A percentile compares a stretch with the other conserved stretches of the same genome.
Evolutionary conservation across 306 rosid genomes (phyloP).

Genomic region (Glycyrrhiza uralensis): DNA sequence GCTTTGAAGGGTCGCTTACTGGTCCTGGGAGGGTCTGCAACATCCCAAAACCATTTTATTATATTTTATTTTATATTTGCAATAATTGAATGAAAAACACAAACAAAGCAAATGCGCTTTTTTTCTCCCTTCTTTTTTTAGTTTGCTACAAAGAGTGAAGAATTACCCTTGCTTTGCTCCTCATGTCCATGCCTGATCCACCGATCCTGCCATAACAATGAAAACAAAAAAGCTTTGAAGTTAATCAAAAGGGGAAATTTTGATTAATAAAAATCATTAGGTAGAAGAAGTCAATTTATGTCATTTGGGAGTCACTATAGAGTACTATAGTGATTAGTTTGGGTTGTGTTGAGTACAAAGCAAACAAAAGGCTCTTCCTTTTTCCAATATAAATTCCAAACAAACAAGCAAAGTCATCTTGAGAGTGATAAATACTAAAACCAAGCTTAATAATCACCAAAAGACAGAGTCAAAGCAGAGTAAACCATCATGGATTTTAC

Average conservation of each 20-base stretch:
- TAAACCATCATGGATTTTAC: not conserved
- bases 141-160: not conserved
- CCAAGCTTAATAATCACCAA: not conserved
- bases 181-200: constrained; percentile 86
- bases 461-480: constrained; percentile 9
- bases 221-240: constrained; percentile 9
- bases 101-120: not conserved
- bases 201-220: constrained; percentile 60
- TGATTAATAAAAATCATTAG: not conserved
- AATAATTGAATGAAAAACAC: not conserved
- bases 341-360: not conserved
- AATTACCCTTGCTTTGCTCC: constrained; percentile 97
- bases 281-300: not conserved
- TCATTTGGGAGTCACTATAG: constrained; percentile 4
- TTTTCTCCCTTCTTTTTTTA: not conserved
- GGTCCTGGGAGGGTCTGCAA: constrained; percentile 43
- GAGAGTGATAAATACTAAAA: not conserved
- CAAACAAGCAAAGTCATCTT: not conserved
- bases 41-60: constrained; percentile 16
- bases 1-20: constrained; percentile 43
- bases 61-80: not conserved
- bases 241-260: not conserved
- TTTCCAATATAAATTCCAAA: not conserved
- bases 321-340: not conserved
- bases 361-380: not conserved